phyloP scores from a whole-genome alignment of 192 early-diverging fungal species.

The Coemansia sp. region DNA sequence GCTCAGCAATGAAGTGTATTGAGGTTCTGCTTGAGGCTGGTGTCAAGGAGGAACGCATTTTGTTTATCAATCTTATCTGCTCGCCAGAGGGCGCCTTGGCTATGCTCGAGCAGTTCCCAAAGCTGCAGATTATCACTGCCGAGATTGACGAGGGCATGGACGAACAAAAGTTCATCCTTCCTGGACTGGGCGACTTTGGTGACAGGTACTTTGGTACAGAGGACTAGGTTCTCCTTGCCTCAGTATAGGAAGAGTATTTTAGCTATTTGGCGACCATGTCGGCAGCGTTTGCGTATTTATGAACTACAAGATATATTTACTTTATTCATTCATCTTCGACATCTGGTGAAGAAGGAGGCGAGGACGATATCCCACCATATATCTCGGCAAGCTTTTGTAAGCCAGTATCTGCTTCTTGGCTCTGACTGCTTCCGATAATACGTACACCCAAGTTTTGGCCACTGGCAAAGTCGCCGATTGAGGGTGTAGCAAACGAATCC shows the following conservation, averaged over 20 bases:
- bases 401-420: neutral
- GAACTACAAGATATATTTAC: too few species aligned
- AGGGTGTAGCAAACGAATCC: constrained; percentile 31
- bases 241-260: neutral
- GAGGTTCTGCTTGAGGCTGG: constrained; percentile 83
- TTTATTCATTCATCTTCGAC: neutral
- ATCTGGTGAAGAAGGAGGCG: neutral
- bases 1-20: constrained; percentile 90
- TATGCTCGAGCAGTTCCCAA: constrained; percentile 70
- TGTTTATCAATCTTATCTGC: constrained; percentile 91
- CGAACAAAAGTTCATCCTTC: constrained; percentile 82
- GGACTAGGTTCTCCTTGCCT: constrained; percentile 20
- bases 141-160: constrained; percentile 84
- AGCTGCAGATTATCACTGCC: constrained; percentile 85
- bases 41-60: constrained; percentile 81
- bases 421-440: neutral
- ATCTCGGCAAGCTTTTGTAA: neutral
- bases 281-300: neutral
- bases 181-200: constrained; percentile 92
- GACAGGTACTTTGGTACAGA: constrained; percentile 88
- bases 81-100: constrained; percentile 80
- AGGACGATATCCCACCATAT: neutral
- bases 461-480: constrained; percentile 7
- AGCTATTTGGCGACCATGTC: neutral
- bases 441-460: constrained; percentile 14